Evolutionary conservation across 2,329 filamentous ascomycete species (phyloP), one percentile per base, ranked within the genome.

Genomic region (Aspergillus niger): DNA sequence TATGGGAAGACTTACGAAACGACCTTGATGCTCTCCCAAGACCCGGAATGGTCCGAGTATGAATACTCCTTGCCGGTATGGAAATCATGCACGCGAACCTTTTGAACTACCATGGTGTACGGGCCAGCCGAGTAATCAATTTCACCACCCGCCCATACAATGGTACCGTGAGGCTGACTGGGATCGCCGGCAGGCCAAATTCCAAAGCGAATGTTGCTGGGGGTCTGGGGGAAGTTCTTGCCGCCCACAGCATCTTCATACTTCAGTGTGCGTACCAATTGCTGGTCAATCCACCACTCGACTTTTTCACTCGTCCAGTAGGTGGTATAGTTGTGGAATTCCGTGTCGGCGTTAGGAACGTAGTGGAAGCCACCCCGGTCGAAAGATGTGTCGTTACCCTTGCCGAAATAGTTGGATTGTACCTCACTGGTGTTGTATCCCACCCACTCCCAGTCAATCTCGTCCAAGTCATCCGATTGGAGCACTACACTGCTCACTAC

Each of bases 391-490:
- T 90, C 91, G 68, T 91, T 84, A 57, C 95, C 95, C 79, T 98
- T 97, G 76, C 93, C 92, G 70, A 97, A 99, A 81, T 96, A 99
- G 80, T 99, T 98, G 69, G 89, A 90, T 77, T 98, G 94, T 36
- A 79, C 77, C 38, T 65, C 58, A 41, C 61, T 70, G 24, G 70
- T 72, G 63, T 78, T 75, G 53, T 73, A 73, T 52, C 78, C 78
- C 22, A 78, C 66, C 75, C 76, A 77, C 58, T 78, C 76, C 76
- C 91, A 94, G 72, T 97, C 92, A 43, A 96, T 88, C 77, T 96
- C 91, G 73, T 96, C 92, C 13, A 94, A 83, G 68, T 92, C 89
- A 67, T 95, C 89, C 54, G 90, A 94, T 66, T 95, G 83, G 75
- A 94, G 83, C 73, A 96, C 93, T 70, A 96, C 88, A 63, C 90